These are phyloP conservation scores for Chlorella variabilis DNA, from an alignment of 163 green algal genomes.

Conservation along the genomic window DNA sequence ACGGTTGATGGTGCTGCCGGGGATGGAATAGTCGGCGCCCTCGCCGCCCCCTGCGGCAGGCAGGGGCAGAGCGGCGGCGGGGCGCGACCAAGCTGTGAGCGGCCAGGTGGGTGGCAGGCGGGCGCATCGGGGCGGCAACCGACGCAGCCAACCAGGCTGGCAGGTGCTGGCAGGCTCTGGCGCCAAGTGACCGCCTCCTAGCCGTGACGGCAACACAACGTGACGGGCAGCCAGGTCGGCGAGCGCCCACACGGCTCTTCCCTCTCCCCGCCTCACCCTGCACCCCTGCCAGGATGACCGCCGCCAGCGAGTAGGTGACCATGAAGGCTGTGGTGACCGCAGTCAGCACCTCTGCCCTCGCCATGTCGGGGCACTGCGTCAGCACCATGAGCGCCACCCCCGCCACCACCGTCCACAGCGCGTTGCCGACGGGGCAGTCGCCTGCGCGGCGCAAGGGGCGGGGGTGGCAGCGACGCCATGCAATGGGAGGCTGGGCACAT, in stretches of 20 bases:
- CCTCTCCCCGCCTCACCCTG: neutral
- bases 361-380: constrained; percentile 6
- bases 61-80: too few species aligned
- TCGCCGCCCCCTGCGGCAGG: neutral
- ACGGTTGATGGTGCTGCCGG: neutral
- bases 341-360: neutral
- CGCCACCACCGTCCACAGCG: neutral
- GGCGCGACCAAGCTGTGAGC: neutral
- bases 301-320: neutral
- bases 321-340: neutral
- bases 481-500: neutral
- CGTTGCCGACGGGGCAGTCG: neutral
- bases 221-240: too few species aligned
- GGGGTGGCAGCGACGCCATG: neutral
- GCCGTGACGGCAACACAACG: neutral
- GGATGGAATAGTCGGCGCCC: neutral
- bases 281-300: neutral
- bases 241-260: neutral
- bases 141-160: too few species aligned
- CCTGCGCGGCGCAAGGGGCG: neutral
- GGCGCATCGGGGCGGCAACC: too few species aligned
- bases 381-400: neutral
- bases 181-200: too few species aligned
- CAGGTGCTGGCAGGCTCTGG: too few species aligned
- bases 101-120: too few species aligned